Base-by-base conservation (phyloP, 106 monocot species). In the Acorus calamus region DNA sequence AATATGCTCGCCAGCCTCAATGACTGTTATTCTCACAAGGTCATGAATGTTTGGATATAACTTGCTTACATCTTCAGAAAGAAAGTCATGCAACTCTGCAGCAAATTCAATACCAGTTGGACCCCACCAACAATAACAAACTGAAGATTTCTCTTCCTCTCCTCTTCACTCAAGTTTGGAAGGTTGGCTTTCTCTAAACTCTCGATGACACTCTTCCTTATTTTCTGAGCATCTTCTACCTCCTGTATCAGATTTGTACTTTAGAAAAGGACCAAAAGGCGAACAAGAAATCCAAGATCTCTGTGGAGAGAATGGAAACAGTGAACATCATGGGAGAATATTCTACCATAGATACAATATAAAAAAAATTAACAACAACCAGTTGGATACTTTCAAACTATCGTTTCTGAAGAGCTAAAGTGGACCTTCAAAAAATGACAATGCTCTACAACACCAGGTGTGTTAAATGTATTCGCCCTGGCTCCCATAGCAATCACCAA, bases 91-190 rank as follows among this genome's bases (percentile, higher is more conserved):
- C 64, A 92, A 72, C 58, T 84, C 86, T 53, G 92, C 92, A 54
- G 92, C 84, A 79, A 92, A 87, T 57, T 92, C 92, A 65, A 92
- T 81, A 46, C 92, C 92, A 70, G 92, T 92, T 51, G 92, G 92
- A 61, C 92, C 92, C 92, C 92, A 60, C 92, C 92, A 64, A 92
- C 73, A 65, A 92, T 57, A 59, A 92, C 63, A 64, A 92, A 92
- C 72, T 92, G 92, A 63, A 92, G 74, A 75, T 70, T 75, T 51
- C 73, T 87, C 64, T 55, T 79, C 51, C 79, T 84, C 60, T 92
- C 87, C 71, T 87, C 87, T 45, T 92, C 86, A 73, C 44, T 74
- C 2, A 84, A 71, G 50, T 81, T 72, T 3, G 92, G 92, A 64
- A 92, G 81, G 54, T 65, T 73, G 66, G 92, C 92, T 61, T 55